Percentiles rank a stretch among this genome's conserved stretches.
These are phyloP conservation scores for Boletus bicolor DNA, from an alignment of 768 basidiomycete genomes.

Conservation along the genomic window DNA sequence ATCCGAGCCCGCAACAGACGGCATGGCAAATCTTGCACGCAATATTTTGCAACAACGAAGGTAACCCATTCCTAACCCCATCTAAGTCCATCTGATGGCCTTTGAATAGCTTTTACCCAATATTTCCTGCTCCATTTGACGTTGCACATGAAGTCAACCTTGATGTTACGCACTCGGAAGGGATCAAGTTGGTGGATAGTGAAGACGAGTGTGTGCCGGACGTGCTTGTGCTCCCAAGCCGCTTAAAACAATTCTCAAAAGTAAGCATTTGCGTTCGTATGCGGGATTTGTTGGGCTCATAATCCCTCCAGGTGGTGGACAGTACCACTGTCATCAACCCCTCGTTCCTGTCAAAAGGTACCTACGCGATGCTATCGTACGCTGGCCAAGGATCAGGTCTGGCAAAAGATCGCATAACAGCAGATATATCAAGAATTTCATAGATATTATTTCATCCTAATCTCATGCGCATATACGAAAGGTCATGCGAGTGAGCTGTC, in stretches of 20 bases:
- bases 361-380: constrained; percentile 47
- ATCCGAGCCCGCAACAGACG: constrained; percentile 55
- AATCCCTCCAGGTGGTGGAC: constrained; percentile 60
- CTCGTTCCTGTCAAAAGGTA: constrained; percentile 63
- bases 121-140: constrained; percentile 83
- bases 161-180: constrained; percentile 74
- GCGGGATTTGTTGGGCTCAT: background rate
- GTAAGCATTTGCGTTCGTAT: constrained; percentile 37
- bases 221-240: constrained; percentile 83
- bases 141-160: constrained; percentile 81
- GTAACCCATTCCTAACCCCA: constrained; percentile 36
- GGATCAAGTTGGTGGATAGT: constrained; percentile 36
- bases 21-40: constrained; percentile 75
- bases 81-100: background rate
- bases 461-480: background rate
- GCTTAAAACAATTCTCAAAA: constrained; percentile 87
- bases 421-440: constrained; percentile 24
- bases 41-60: constrained; percentile 86
- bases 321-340: constrained; percentile 83
- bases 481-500: background rate
- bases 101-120: constrained; percentile 78
- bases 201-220: constrained; percentile 62
- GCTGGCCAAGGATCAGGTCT: constrained; percentile 25
- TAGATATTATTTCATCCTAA: constrained; percentile 11
- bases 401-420: constrained; percentile 27